Percentiles rank a stretch among this genome's conserved stretches.
Conservation (phyloP, 169 alveolate species). For the Plasmodium inui region DNA sequence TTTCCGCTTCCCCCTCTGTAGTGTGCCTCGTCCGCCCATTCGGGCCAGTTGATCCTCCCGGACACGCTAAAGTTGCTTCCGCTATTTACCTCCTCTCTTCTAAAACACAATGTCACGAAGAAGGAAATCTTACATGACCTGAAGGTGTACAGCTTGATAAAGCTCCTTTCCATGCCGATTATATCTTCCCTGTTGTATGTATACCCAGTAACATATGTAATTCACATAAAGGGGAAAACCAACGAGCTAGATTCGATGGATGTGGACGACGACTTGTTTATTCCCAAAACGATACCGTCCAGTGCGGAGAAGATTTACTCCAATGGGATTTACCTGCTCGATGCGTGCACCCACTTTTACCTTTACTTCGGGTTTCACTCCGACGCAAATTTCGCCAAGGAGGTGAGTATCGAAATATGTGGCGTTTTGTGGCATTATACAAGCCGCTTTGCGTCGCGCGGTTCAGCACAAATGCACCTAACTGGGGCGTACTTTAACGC, state of each 20-base stretch:
- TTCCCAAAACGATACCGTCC: constrained; percentile 81
- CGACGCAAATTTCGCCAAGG: constrained; percentile 41
- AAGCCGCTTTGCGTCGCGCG: background rate
- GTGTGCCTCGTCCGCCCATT: constrained; percentile 85
- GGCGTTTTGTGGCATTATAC: background rate
- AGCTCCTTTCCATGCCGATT: constrained; percentile 57
- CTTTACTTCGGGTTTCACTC: constrained; percentile 87
- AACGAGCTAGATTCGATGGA: constrained; percentile 66
- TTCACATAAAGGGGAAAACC: constrained; percentile 42
- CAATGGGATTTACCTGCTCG: constrained; percentile 87
- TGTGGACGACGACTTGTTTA: constrained; percentile 68
- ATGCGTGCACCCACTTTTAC: constrained; percentile 83
- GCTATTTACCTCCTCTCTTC: constrained; percentile 79
- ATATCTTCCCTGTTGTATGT: constrained; percentile 75
- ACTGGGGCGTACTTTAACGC: background rate
- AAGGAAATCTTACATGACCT: constrained; percentile 48
- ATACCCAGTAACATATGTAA: constrained; percentile 76
- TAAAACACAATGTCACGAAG: constrained; percentile 78
- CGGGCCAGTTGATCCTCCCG: constrained; percentile 90
- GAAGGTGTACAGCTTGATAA: constrained; percentile 54
- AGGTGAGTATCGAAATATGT: background rate
- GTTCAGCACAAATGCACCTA: background rate
- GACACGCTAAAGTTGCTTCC: constrained; percentile 89
- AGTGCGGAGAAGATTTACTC: constrained; percentile 81
- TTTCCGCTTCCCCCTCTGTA: constrained; percentile 10